Base-by-base conservation (phyloP, 2,329 filamentous ascomycete genomes). In the Pleomassaria siparia region DNA sequence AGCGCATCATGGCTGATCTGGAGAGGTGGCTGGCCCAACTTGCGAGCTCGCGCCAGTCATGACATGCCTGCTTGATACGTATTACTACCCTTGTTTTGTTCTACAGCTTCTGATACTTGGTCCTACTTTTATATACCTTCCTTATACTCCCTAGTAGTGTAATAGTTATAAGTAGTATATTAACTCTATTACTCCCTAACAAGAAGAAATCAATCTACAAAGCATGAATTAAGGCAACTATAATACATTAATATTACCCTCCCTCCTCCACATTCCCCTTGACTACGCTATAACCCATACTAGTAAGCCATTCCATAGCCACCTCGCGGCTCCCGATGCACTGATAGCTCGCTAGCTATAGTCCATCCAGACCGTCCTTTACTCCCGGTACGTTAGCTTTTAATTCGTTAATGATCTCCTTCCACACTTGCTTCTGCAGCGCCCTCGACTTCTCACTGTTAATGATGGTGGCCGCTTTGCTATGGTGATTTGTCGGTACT, bases 1-100 rank as follows among this genome's bases (percentile, higher is more conserved):
- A 55, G 44, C 49, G 54, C 21, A 50, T 58, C 18, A 54, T 58
- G 48, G 48, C 40, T 49, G 51, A 58, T 55, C 44, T 58, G 36
- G 53, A 58, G 41, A 36, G 49, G 48, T 54, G 55, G 51, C 28
- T 55, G 47, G 37, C 29, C n/a, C 49, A 52, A 24, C 49, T 55
- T 47, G 49, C 47, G 26, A 53, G 37, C 40, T 37, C 46, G 32
- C 42, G 21, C 32, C 32, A 37, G 35, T 24, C 18, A 50, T 47
- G 43, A 50, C 43, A 43, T 35, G 30, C 29, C 2, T 35, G 37
- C 43, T 39, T 25, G 30, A 28, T 47, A 28, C 16, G n/a, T n/a
- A n/a, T n/a, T n/a, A n/a, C n/a, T n/a, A n/a, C n/a, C n/a, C n/a
- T n/a, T n/a, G n/a, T n/a, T n/a, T n/a, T n/a, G n/a, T n/a, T n/a